These are phyloP conservation scores for Papilionanthe hybrid DNA, from an alignment of 116 monocot species.

Conservation along the genomic window DNA sequence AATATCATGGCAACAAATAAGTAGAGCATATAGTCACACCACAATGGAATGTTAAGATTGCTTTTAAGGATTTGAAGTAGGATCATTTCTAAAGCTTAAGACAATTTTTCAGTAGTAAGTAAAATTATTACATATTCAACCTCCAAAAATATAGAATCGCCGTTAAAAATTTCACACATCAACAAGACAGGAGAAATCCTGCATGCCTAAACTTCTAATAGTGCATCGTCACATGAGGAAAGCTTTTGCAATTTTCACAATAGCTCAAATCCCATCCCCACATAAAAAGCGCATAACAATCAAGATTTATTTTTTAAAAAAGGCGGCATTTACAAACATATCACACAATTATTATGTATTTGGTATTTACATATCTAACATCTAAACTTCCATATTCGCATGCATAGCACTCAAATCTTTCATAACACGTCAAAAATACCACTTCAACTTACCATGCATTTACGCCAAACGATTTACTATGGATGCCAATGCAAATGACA, in stretches of 20 bases:
- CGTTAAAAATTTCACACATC: neutral
- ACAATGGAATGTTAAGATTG: neutral
- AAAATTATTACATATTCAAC: neutral
- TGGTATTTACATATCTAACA: no score
- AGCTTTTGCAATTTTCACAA: neutral
- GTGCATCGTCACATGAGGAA: neutral
- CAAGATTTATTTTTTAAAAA: no score
- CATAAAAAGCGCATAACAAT: no score
- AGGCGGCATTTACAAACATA: no score
- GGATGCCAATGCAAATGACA: no score
- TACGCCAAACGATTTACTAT: neutral
- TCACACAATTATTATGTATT: no score
- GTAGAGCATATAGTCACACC: neutral
- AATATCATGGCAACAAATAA: no score
- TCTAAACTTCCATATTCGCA: no score
- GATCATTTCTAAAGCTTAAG: neutral
- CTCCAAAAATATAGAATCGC: neutral
- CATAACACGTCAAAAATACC: no score
- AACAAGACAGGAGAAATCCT: neutral
- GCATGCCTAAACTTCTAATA: neutral
- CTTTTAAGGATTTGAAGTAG: neutral
- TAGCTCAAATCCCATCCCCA: neutral
- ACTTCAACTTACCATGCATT: neutral
- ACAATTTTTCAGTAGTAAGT: neutral
- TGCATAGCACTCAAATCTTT: no score